phyloP scores from a whole-genome alignment of 306 rosid genomes.

The Abrus precatorius region DNA sequence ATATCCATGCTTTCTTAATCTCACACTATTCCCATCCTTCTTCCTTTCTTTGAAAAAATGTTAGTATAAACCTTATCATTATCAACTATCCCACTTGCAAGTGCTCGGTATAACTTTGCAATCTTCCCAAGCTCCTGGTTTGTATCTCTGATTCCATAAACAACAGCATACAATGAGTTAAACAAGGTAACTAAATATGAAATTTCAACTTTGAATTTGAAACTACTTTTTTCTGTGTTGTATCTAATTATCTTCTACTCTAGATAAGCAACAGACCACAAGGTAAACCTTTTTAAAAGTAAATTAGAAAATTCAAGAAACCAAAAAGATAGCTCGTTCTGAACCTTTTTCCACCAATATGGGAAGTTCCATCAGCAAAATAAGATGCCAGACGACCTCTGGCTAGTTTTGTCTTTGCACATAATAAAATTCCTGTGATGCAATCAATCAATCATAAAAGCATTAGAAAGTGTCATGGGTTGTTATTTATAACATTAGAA shows the following conservation, averaged over 20 bases:
- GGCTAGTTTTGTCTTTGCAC: slow-evolving; percentile 90
- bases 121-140: slow-evolving; percentile 72
- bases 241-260: slow-evolving; percentile 3
- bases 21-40: neutral
- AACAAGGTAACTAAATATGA: slow-evolving; percentile 15
- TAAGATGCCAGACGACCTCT: slow-evolving; percentile 77
- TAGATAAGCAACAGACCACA: slow-evolving; percentile 13
- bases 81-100: slow-evolving; percentile 72
- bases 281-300: neutral
- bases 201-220: slow-evolving; percentile 19
- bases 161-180: slow-evolving; percentile 29
- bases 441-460: slow-evolving; percentile 42
- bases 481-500: slow-evolving; percentile 29
- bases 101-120: slow-evolving; percentile 82
- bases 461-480: slow-evolving; percentile 26
- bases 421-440: slow-evolving; percentile 74
- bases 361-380: slow-evolving; percentile 89
- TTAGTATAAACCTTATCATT: slow-evolving; percentile 62
- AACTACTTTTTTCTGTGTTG: neutral
- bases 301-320: slow-evolving; percentile 27
- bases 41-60: neutral
- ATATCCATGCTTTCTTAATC: neutral
- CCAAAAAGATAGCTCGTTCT: slow-evolving; percentile 38
- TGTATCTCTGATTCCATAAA: slow-evolving; percentile 57
- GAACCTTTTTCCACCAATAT: slow-evolving; percentile 69